These are phyloP conservation scores for Epithemia pelagica DNA, from an alignment of 108 stramenopile genomes.

Conservation along the genomic window DNA sequence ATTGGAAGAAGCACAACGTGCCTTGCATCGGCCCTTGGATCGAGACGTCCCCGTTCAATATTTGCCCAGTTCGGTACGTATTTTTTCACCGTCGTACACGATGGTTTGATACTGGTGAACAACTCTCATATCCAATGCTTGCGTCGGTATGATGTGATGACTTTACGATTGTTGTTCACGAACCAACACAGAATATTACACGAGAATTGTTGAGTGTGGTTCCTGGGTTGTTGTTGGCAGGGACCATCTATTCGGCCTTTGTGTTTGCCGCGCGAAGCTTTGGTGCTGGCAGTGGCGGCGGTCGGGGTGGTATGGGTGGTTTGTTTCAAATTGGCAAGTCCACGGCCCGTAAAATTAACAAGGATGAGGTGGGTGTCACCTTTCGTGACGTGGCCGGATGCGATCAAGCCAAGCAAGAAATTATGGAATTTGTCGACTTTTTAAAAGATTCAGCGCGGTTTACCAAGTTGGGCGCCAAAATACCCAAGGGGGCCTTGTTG, in stretches of 20 bases:
- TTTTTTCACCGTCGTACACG: no score
- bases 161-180: not conserved
- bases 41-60: constrained; percentile 94
- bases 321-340: constrained; percentile 77
- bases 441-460: constrained; percentile 72
- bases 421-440: constrained; percentile 96
- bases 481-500: constrained; percentile 90
- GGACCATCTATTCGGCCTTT: constrained; percentile 68
- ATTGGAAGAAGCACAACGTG: constrained; percentile 87
- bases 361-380: constrained; percentile 64
- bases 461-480: constrained; percentile 87
- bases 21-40: constrained; percentile 61
- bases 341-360: constrained; percentile 62
- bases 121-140: not conserved
- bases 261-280: constrained; percentile 68
- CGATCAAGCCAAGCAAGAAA: constrained; percentile 93
- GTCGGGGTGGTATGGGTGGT: constrained; percentile 66
- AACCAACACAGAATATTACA: constrained; percentile 59
- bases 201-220: constrained; percentile 60
- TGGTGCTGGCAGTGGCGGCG: constrained; percentile 45
- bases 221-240: constrained; percentile 80
- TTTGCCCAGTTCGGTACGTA: constrained; percentile 35
- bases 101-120: no score
- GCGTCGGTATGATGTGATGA: not conserved
- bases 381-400: constrained; percentile 92